A percentile compares a stretch with the other conserved stretches of the same genome.
These are phyloP conservation scores for Daldinia childiae DNA, from an alignment of 495 filamentous ascomycete species.

Conservation along the genomic window DNA sequence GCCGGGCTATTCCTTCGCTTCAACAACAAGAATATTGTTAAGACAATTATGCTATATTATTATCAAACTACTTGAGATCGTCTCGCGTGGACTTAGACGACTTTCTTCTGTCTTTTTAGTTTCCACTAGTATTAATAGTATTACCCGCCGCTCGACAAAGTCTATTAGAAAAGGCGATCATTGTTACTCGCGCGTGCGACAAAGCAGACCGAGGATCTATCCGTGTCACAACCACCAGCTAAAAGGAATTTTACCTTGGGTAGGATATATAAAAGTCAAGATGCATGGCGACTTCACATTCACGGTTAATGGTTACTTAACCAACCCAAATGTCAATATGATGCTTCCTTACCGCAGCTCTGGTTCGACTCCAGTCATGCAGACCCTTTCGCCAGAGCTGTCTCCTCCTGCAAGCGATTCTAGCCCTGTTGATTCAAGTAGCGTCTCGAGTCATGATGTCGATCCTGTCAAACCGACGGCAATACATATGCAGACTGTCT, in stretches of 20 bases:
- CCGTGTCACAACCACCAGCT: neutral
- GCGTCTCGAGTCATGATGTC: slow-evolving; percentile 31
- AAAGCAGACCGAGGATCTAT: neutral
- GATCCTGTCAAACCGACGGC: slow-evolving; percentile 36
- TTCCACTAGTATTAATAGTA: neutral
- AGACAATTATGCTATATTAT: neutral
- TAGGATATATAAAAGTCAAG: slow-evolving; percentile 9
- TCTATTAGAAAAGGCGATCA: neutral
- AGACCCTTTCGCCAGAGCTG: slow-evolving; percentile 34
- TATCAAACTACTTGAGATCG: neutral
- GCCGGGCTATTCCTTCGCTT: neutral
- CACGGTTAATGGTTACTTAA: slow-evolving; percentile 22
- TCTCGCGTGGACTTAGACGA: neutral
- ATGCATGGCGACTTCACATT: slow-evolving; percentile 40
- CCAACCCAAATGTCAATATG: slow-evolving; percentile 25
- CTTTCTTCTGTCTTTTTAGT: neutral
- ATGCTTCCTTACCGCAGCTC: slow-evolving; percentile 30
- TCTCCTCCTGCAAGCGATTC: slow-evolving; percentile 38
- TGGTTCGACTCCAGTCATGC: slow-evolving; percentile 30
- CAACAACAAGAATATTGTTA: neutral
- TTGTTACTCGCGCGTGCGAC: slow-evolving; percentile 12
- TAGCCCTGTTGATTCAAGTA: slow-evolving; percentile 27
- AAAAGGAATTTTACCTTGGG: neutral
- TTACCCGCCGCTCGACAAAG: neutral
- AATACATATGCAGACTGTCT: slow-evolving; percentile 46